Evolutionary conservation across 768 basidiomycete genomes (phyloP).

Genomic region (Rhodotorula kratochvilovae): DNA sequence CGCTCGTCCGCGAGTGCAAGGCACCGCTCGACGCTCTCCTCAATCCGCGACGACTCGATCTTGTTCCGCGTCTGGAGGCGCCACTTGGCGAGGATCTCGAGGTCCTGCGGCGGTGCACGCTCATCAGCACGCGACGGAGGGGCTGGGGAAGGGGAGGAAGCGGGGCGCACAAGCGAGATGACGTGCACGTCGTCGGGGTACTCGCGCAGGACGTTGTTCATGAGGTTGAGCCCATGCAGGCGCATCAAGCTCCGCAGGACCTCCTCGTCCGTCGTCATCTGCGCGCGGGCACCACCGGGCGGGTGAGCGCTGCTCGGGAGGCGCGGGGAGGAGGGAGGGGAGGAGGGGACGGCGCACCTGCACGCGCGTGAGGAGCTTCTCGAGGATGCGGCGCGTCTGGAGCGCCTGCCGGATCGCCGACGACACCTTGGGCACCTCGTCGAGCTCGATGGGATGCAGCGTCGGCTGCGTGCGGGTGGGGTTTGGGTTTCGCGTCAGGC

Average conservation of each 20-base stretch:
- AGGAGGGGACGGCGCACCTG: slow-evolving; percentile 55
- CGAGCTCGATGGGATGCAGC: slow-evolving; percentile 66
- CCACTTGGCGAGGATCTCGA: slow-evolving; percentile 56
- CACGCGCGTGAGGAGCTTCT: slow-evolving; percentile 77
- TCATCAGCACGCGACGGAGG: too few relatives aligned
- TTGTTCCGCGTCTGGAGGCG: slow-evolving; percentile 82
- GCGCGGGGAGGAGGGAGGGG: neutral
- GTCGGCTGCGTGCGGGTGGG: slow-evolving; percentile 57
- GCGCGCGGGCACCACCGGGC: neutral
- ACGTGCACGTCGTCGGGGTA: slow-evolving; percentile 66
- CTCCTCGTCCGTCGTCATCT: slow-evolving; percentile 80
- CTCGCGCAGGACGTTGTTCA: slow-evolving; percentile 82
- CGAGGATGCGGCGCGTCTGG: slow-evolving; percentile 70
- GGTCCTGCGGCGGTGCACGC: slow-evolving; percentile 42
- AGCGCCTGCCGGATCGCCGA: slow-evolving; percentile 81
- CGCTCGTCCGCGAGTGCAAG: slow-evolving; percentile 20
- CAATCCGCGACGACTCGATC: slow-evolving; percentile 75
- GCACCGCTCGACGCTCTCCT: slow-evolving; percentile 40
- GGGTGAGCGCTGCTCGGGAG: neutral
- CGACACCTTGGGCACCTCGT: slow-evolving; percentile 84
- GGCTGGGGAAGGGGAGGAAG: neutral
- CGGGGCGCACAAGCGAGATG: slow-evolving; percentile 59
- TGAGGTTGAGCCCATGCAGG: slow-evolving; percentile 83
- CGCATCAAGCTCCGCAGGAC: slow-evolving; percentile 81
- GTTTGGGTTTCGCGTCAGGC: too few relatives aligned